These are phyloP conservation scores for Xylariaceae sp. DNA, from an alignment of 2,329 filamentous ascomycete genomes.

Conservation along the genomic window DNA sequence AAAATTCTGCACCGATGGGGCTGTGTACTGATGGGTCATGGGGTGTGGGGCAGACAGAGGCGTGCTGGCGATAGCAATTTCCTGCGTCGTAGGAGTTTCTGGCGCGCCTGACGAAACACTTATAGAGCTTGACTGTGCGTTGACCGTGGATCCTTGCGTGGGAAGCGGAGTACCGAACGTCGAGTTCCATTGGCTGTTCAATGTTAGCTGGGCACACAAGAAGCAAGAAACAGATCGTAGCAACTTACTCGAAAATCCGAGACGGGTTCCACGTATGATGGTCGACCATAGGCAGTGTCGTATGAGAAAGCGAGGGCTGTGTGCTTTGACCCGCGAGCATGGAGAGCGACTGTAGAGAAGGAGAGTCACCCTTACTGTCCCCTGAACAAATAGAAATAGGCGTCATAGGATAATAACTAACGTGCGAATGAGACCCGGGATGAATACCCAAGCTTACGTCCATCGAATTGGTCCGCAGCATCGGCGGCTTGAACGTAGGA, in stretches of 20 bases:
- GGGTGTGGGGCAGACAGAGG: conserved; percentile 43
- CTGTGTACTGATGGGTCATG: conserved; percentile 47
- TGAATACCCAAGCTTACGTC: conserved; percentile 51
- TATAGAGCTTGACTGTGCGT: conserved; percentile 46
- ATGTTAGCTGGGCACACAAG: conserved; percentile 18
- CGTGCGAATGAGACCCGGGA: conserved; percentile 49
- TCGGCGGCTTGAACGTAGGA: conserved; percentile 46
- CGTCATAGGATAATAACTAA: conserved; percentile 74
- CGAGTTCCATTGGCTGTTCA: conserved; percentile 83
- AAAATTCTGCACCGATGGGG: conserved; percentile 51
- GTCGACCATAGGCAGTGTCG: conserved; percentile 54
- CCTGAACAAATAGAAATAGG: conserved; percentile 68
- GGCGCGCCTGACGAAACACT: conserved; percentile 49
- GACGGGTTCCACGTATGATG: conserved; percentile 75
- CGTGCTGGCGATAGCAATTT: conserved; percentile 45
- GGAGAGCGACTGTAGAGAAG: conserved; percentile 64
- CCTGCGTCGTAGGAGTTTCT: conserved; percentile 50
- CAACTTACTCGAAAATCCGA: conserved; percentile 80
- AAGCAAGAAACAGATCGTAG: background rate
- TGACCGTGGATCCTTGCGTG: conserved; percentile 38
- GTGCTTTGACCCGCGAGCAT: conserved; percentile 60
- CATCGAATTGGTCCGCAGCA: conserved; percentile 44
- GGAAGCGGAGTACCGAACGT: conserved; percentile 73
- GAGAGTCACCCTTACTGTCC: conserved; percentile 73
- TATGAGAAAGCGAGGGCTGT: conserved; percentile 47